phyloP scores from a whole-genome alignment of 345 rosid genomes.

The Arabidopsis arenosa region DNA sequence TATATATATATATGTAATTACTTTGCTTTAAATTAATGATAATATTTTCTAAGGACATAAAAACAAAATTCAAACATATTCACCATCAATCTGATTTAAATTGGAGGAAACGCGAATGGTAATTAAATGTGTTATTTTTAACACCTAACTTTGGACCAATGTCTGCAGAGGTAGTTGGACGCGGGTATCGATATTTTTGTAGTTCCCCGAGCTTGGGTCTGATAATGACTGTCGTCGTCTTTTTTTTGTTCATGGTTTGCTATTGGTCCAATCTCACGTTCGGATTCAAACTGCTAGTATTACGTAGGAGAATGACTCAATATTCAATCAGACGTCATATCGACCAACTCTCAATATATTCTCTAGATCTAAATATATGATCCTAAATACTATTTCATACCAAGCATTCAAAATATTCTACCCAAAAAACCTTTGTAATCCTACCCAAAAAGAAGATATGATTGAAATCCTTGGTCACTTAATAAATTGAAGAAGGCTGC shows the following conservation, averaged over 20 bases:
- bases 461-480: too few species aligned
- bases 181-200: background rate
- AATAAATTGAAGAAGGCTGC: background rate
- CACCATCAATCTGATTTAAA: too few species aligned
- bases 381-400: background rate
- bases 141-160: constrained; percentile 3
- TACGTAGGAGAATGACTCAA: background rate
- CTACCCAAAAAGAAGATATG: too few species aligned
- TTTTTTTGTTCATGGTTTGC: background rate
- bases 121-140: constrained; percentile 5
- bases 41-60: too few species aligned
- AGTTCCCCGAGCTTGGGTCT: constrained; percentile 2
- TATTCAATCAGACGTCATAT: background rate
- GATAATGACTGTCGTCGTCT: background rate
- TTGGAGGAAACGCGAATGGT: background rate
- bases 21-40: too few species aligned
- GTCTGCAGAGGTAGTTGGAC: background rate
- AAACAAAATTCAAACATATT: too few species aligned
- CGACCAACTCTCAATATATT: background rate
- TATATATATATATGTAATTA: too few species aligned
- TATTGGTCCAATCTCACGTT: constrained; percentile 6
- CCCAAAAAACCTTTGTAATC: background rate
- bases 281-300: background rate
- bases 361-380: background rate
- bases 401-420: background rate